A percentile compares a stretch with the other conserved stretches of the same genome.
Conservation (phyloP, 495 filamentous ascomycete genomes). For the Xylaria nigripes region DNA sequence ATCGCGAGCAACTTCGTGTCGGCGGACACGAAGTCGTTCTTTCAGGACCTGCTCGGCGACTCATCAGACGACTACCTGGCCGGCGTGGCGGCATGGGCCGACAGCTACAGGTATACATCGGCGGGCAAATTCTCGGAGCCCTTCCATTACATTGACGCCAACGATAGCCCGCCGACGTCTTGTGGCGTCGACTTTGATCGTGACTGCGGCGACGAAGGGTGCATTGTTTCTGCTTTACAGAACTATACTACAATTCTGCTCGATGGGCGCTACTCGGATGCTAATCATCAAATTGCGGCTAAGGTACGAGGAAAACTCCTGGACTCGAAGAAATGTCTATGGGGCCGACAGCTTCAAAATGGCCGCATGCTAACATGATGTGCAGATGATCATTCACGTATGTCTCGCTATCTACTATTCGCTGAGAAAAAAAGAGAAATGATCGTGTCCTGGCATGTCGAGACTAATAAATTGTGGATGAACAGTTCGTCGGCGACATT, state of each 20-base stretch:
- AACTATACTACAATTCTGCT: conserved; percentile 45
- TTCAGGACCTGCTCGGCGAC: conserved; percentile 42
- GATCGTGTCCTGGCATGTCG: neutral
- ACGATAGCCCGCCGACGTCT: conserved; percentile 50
- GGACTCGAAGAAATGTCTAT: neutral
- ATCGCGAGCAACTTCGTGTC: conserved; percentile 48
- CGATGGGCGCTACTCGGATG: conserved; percentile 12
- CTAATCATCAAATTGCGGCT: conserved; percentile 21
- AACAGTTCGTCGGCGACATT: conserved; percentile 52
- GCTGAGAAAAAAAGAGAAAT: neutral
- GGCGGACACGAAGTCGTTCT: conserved; percentile 34
- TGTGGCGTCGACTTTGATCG: conserved; percentile 50
- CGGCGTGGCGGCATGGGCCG: conserved; percentile 54
- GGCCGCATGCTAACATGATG: conserved; percentile 8
- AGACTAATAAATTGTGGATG: neutral
- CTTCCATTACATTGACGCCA: conserved; percentile 57
- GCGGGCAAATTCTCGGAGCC: conserved; percentile 47
- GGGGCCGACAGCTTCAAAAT: neutral
- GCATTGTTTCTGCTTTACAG: conserved; percentile 51
- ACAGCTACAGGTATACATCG: conserved; percentile 46
- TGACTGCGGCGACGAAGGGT: conserved; percentile 52
- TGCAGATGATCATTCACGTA: conserved; percentile 48
- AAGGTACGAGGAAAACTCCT: conserved; percentile 6
- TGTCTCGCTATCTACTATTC: conserved; percentile 7
- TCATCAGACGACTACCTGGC: conserved; percentile 49